Evolutionary conservation across 108 stramenopile genomes (phyloP), one percentile per base, ranked within the genome.

Genomic region (Bacterosira constricta): DNA sequence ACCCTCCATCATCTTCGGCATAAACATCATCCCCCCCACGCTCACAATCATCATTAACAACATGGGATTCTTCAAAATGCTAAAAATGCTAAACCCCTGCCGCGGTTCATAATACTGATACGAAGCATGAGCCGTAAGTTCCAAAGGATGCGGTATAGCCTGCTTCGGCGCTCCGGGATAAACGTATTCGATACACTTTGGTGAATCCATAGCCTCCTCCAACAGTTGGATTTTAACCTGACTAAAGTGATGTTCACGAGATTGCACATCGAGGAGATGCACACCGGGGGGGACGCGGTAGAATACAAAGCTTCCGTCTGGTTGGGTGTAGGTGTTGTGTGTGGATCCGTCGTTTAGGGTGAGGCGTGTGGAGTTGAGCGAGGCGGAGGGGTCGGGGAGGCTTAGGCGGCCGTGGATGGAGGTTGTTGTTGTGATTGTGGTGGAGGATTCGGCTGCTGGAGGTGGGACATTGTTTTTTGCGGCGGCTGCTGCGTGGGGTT

Each of bases 1-100:
- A 41, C 76, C 82, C 62, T 90, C 92, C 95, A 96, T 96, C 86
- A 96, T 88, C 80, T 90, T 79, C 4, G 95, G 95, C 95, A 96
- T 93, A 32, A 87, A 29, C 32, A 86, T 71, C 90, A 96, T 88
- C 71, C 89, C 51, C 21, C 83, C 90, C 27, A 71, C 89, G 31
- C 71, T 77, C 37, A 92, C 80, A 4, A 90, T 30, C 92, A 93
- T 92, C 90, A 96, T 92, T 29, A 96, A 54, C 31, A 93, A 36
- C 95, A 96, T 96, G 13, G 95, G 95, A 81, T 93, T 96, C 80
- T 93, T 90, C 15, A 96, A 78, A 59, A 96, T 67, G 23, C 66
- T 45, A 46, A 90, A 79, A 29, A 88, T 60, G 29, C 82, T 85
- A 66, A 95, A 92, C 27, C 88, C 83, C 50, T 77, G 85, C 29